Percentiles rank a stretch among this genome's conserved stretches.
phyloP scores from a whole-genome alignment of 1,139 yeast genomes.

The Kodamaea derodonti region DNA sequence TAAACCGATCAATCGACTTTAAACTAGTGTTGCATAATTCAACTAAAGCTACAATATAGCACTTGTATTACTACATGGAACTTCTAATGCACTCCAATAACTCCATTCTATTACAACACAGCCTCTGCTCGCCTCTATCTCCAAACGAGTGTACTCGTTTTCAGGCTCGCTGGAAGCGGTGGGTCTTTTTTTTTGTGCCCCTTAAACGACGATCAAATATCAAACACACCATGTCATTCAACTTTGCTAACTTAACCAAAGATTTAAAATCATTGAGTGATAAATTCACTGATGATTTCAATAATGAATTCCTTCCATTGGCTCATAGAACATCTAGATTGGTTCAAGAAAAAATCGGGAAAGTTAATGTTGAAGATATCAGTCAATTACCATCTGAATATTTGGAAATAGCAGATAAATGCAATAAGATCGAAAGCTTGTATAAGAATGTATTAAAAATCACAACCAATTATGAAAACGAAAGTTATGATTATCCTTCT shows the following conservation, averaged over 20 bases:
- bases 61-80: too few relatives aligned
- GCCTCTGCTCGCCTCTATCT: too few relatives aligned
- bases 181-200: too few relatives aligned
- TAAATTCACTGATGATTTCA: conserved; percentile 39
- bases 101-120: too few relatives aligned
- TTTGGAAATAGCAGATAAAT: conserved; percentile 65
- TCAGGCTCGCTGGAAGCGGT: too few relatives aligned
- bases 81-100: too few relatives aligned
- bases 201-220: too few relatives aligned
- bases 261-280: conserved; percentile 40
- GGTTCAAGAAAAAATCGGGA: conserved; percentile 77
- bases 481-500: conserved; percentile 84
- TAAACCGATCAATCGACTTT: too few relatives aligned
- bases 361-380: conserved; percentile 61
- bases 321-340: conserved; percentile 81
- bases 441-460: conserved; percentile 72
- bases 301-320: conserved; percentile 51
- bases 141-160: too few relatives aligned
- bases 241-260: conserved; percentile 40
- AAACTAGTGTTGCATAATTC: too few relatives aligned
- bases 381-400: conserved; percentile 85
- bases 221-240: conserved; percentile 44
- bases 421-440: conserved; percentile 70
- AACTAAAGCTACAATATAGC: too few relatives aligned
- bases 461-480: conserved; percentile 68